Evolutionary conservation across 1,284 basidiomycete species (phyloP).

Genomic region (Rhizopogon hawkerae): DNA sequence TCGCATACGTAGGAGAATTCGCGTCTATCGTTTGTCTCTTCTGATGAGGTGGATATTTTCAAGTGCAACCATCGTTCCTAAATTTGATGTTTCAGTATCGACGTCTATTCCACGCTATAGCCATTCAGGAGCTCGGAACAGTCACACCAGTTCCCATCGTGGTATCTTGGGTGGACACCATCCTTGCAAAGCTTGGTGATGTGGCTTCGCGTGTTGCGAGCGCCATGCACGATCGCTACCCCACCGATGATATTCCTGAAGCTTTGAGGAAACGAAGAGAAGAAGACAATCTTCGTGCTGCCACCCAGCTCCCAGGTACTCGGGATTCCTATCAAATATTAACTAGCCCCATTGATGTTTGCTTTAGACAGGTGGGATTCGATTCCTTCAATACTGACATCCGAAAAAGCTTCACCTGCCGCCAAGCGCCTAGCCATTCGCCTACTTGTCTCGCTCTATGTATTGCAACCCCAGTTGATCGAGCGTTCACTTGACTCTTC

Average conservation of each 20-base stretch:
- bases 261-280: slow-evolving; percentile 35
- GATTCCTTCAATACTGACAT: slow-evolving; percentile 37
- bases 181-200: slow-evolving; percentile 47
- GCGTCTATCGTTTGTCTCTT: background rate
- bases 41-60: slow-evolving; percentile 5
- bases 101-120: slow-evolving; percentile 37
- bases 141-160: slow-evolving; percentile 25
- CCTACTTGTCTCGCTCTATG: slow-evolving; percentile 45
- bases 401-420: slow-evolving; percentile 45
- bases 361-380: slow-evolving; percentile 44
- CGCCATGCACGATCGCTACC: slow-evolving; percentile 18
- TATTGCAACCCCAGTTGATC: slow-evolving; percentile 34
- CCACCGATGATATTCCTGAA: slow-evolving; percentile 17
- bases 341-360: slow-evolving; percentile 1
- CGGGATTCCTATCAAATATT: slow-evolving; percentile 2
- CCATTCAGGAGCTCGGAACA: slow-evolving; percentile 23
- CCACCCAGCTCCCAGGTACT: slow-evolving; percentile 58
- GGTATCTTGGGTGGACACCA: slow-evolving; percentile 55
- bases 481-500: background rate
- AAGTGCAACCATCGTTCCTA: slow-evolving; percentile 26
- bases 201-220: slow-evolving; percentile 31
- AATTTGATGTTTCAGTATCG: slow-evolving; percentile 43
- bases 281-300: slow-evolving; percentile 45
- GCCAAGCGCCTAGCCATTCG: slow-evolving; percentile 47
- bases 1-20: slow-evolving; percentile 17